A percentile compares a stretch with the other conserved stretches of the same genome.
Evolutionary conservation across 257 asterid genomes (phyloP).

Genomic region (Salvia hispanica): DNA sequence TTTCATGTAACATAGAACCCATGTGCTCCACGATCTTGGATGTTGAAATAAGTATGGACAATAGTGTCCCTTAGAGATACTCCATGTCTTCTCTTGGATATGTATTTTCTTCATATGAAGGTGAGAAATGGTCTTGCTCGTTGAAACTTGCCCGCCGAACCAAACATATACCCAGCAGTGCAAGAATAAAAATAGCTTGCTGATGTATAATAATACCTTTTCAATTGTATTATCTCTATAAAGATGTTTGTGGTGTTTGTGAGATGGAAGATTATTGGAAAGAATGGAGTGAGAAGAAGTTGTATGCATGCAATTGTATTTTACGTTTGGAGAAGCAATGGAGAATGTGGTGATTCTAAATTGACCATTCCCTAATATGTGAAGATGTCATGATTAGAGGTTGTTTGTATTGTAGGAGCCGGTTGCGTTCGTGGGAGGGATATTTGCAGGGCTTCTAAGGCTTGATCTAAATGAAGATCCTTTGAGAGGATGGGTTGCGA

Average conservation of each 20-base stretch:
- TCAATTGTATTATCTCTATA: neutral
- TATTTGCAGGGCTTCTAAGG: slow-evolving; percentile 85
- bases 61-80: neutral
- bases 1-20: slow-evolving; percentile 8
- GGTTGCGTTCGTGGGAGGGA: slow-evolving; percentile 81
- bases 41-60: neutral
- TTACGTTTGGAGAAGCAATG: neutral
- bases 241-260: slow-evolving; percentile 1
- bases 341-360: neutral
- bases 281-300: too few relatives aligned
- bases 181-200: neutral
- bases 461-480: slow-evolving; percentile 89
- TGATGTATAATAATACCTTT: neutral
- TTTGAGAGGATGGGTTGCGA: slow-evolving; percentile 76
- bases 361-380: neutral
- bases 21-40: neutral
- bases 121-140: neutral
- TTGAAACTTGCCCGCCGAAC: neutral
- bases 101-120: neutral
- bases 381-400: neutral
- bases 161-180: neutral
- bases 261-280: neutral
- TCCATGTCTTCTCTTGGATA: neutral
- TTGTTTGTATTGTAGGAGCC: slow-evolving; percentile 57
- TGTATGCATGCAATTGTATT: neutral